Base-by-base conservation (phyloP, 192 early-diverging fungal genomes). In the Gigaspora rosea region DNA sequence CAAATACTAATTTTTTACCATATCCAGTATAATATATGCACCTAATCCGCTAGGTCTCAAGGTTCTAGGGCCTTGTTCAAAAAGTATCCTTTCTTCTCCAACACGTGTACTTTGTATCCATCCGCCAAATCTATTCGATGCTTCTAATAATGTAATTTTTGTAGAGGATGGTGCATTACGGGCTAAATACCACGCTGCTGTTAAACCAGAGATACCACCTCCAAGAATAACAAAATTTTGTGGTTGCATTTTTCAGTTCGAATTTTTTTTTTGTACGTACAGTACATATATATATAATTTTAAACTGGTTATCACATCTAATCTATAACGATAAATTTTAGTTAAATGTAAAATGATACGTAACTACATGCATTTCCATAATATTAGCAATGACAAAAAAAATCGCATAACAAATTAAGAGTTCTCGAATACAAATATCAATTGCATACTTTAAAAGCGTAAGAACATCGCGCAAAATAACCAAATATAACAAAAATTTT, bases 141-240 rank as follows among this genome's bases (percentile, higher is more conserved):
- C 85, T 78, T 97, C 95, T 33, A 97, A 70, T 33, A 99, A 77
- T 8, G 86, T 87, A 27, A 99, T 87, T n/a, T 86, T 78, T 10
- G 85, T 84, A 57, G 77, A 76, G 27, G 78, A 9, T 2, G 86
- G 79, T 7, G 78, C 72, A 32, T 77, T 75, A 41, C 84, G 84
- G 8, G 92, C 81, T 18, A 95, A 82, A 82, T 92, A 93, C 87
- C 90, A 96, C 4, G 94, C 95, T 3, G 94, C 85, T 52, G 91
- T 90, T 18, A 98, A 90, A 15, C 96, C 96, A 22, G 92, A 91
- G 78, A 99, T 92, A 41, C 97, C 97, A 47, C 94, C 96, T 48
- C 97, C 97, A 7, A 98, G 82, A n/a, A 98, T 90, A 8, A 89
- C 87, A 78, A 95, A 54, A 58, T 73, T 50, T 58, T 73, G 48